Percentiles rank a stretch among this genome's conserved stretches.
Conservation (phyloP, 495 filamentous ascomycete genomes). For the Podospora fimiseda region DNA sequence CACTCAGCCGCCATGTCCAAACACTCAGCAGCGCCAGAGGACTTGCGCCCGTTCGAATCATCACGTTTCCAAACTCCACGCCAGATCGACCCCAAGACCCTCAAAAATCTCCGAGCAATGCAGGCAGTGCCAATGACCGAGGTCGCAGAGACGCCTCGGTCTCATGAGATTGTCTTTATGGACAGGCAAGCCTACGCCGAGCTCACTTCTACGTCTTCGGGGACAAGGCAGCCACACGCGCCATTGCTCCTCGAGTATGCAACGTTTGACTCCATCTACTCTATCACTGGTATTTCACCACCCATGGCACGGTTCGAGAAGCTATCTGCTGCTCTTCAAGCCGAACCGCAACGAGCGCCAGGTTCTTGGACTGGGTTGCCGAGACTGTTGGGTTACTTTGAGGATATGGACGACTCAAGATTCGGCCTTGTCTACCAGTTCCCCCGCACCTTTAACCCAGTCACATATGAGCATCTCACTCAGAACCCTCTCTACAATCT, state of each 20-base stretch:
- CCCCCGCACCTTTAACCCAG: conserved; percentile 55
- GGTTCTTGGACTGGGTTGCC: conserved; percentile 57
- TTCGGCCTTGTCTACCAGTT: conserved; percentile 81
- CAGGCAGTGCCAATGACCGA: conserved; percentile 37
- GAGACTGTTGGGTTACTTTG: conserved; percentile 72
- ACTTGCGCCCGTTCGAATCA: conserved; percentile 45
- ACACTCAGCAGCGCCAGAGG: conserved; percentile 31
- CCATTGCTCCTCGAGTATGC: conserved; percentile 66
- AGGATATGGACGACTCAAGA: conserved; percentile 69
- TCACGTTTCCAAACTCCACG: conserved; percentile 50
- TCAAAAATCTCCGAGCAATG: conserved; percentile 38
- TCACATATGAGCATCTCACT: conserved; percentile 48
- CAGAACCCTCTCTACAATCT: conserved; percentile 46
- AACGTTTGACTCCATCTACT: conserved; percentile 56
- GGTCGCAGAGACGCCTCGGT: conserved; percentile 18
- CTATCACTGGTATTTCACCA: conserved; percentile 55
- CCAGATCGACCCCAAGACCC: conserved; percentile 42
- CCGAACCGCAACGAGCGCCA: conserved; percentile 47
- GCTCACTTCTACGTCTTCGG: conserved; percentile 26
- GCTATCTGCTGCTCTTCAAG: conserved; percentile 51
- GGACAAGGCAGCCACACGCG: conserved; percentile 27
- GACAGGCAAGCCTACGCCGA: conserved; percentile 40
- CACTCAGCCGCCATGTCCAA: conserved; percentile 23
- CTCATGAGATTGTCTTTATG: conserved; percentile 51
- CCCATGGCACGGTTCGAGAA: conserved; percentile 59